Evolutionary conservation across 2,329 filamentous ascomycete genomes (phyloP).

Genomic region (Trichoderma atrobrunneum): DNA sequence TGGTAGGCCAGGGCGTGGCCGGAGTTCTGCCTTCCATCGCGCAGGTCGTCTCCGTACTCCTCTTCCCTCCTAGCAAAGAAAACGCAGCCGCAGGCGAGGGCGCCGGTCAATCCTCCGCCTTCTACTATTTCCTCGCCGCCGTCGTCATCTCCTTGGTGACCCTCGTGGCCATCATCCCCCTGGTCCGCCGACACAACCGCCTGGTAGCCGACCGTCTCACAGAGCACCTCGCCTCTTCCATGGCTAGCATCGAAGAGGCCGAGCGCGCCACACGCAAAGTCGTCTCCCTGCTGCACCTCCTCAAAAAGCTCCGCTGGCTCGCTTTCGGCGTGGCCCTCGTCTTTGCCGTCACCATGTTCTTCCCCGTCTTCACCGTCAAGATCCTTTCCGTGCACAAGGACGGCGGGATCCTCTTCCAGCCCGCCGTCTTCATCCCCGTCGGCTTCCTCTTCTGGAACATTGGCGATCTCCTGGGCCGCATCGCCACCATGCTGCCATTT

Average conservation of each 20-base stretch:
- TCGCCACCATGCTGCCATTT: slow-evolving; percentile 59
- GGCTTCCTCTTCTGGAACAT: slow-evolving; percentile 92
- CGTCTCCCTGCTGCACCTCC: slow-evolving; percentile 60
- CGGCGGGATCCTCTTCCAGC: slow-evolving; percentile 59
- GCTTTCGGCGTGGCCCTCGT: slow-evolving; percentile 74
- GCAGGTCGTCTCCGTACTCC: slow-evolving; percentile 79
- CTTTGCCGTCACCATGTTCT: slow-evolving; percentile 88
- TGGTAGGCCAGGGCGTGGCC: slow-evolving; percentile 89
- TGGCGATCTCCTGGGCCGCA: slow-evolving; percentile 76
- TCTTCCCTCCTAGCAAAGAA: slow-evolving; percentile 40
- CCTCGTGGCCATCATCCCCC: slow-evolving; percentile 70
- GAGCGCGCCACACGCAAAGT: slow-evolving; percentile 51
- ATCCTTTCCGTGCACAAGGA: slow-evolving; percentile 46
- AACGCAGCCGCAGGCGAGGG: slow-evolving; percentile 25
- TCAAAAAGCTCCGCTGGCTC: slow-evolving; percentile 76
- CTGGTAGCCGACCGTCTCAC: slow-evolving; percentile 50
- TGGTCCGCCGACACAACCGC: slow-evolving; percentile 60
- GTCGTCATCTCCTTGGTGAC: slow-evolving; percentile 70
- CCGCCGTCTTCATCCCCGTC: slow-evolving; percentile 80
- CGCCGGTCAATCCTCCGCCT: slow-evolving; percentile 59
- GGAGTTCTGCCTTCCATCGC: slow-evolving; percentile 86
- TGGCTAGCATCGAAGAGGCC: slow-evolving; percentile 51
- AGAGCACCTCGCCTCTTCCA: slow-evolving; percentile 48
- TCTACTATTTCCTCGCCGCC: slow-evolving; percentile 88
- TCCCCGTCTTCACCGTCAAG: slow-evolving; percentile 83